phyloP scores from a whole-genome alignment of 2,329 filamentous ascomycete species.

The Leptographium flavum region DNA sequence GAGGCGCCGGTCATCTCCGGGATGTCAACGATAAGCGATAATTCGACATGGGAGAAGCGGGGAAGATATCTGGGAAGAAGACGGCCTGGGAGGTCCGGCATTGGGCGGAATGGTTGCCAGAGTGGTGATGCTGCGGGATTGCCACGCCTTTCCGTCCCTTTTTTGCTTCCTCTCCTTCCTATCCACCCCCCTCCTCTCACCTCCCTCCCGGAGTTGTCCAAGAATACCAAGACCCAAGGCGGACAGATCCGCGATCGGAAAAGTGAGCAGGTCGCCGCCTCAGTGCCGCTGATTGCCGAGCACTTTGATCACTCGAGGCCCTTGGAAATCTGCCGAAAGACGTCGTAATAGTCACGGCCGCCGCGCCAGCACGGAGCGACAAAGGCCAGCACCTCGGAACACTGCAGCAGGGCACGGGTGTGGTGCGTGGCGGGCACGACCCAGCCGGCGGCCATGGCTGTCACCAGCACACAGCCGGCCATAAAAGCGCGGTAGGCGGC shows the following conservation, averaged over 20 bases:
- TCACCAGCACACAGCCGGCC: constrained; percentile 2
- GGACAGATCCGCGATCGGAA: no score
- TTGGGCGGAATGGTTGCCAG: no score
- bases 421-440: neutral
- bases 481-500: constrained; percentile 3
- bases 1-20: constrained; percentile 1
- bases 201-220: no score
- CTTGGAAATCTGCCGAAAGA: neutral
- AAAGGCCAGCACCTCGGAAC: constrained; percentile 1
- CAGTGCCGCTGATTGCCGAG: neutral
- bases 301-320: neutral
- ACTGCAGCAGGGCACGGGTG: neutral
- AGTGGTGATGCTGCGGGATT: no score
- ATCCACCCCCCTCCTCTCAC: no score
- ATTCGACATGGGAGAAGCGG: constrained; percentile 2
- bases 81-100: no score
- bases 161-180: no score
- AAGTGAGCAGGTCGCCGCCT: no score
- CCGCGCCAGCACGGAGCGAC: neutral
- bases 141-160: no score
- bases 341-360: constrained; percentile 2
- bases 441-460: neutral
- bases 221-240: no score
- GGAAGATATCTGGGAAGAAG: neutral
- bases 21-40: neutral